Base-by-base conservation (phyloP, 202 grass and related monocot genomes). In the Setaria italica region DNA sequence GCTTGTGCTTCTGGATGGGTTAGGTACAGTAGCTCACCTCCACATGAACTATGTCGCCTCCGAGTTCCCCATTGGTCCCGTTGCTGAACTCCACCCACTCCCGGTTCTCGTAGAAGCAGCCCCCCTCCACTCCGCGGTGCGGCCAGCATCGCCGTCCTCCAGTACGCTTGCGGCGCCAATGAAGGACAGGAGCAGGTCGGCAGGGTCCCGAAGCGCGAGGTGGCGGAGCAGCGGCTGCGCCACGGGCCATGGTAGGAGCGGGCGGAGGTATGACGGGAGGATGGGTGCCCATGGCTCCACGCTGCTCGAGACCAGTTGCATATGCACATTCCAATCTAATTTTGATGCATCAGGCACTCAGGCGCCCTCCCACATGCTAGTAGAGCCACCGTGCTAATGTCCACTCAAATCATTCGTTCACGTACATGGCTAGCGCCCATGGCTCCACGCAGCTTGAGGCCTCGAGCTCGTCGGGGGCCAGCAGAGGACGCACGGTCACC, bases 101-200 rank as follows among this genome's bases (percentile, higher is more conserved):
- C 9, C 6, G 7, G 85, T 92, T 94, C 85, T 94, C 70, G 79
- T 90, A 92, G 85, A 94, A 94, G 58, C 92, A 94, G 92, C 90
- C 25, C 92, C 92, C 83, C 92, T 94, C 90, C 92, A 94, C 51
- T 84, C 70, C 12, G 86, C 85, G 64, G 74, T 65, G 43, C 15
- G 30, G 67, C 53, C 11, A 9, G 55, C 33, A 4, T 30, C 82
- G 0, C 25, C 77, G 46, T 74, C 70, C 25, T 15, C 80, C 7
- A 37, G 62, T 14, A 46, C 80, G 48, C 82, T 83, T 67, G 90
- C 90, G 65, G 85, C 74, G 51, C 89, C 92, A 70, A 94, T 90
- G 85, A 90, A 94, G 74, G 90, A 33, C 62, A 90, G 90, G 43
- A 94, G 92, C 20, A 94, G 82, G 82, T 94, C 92, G 9, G 86